These are phyloP conservation scores for Aspergillus avenaceus DNA, from an alignment of 495 filamentous ascomycete species.

Conservation along the genomic window DNA sequence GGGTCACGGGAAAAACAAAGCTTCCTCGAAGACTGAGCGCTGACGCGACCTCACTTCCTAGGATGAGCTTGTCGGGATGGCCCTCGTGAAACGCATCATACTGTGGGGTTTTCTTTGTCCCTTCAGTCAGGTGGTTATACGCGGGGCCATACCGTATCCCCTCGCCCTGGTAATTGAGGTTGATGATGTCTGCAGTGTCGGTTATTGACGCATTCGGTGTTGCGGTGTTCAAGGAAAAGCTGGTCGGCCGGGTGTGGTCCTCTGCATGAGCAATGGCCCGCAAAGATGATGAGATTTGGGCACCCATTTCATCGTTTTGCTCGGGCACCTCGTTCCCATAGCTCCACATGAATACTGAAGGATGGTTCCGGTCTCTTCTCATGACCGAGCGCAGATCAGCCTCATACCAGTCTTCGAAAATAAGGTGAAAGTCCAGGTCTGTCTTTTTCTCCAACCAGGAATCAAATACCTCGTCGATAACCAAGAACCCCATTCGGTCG, in stretches of 20 bases:
- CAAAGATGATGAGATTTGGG: not conserved
- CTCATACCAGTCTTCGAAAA: slow-evolving; percentile 6
- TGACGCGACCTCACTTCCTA: slow-evolving; percentile 1
- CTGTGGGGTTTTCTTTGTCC: not conserved
- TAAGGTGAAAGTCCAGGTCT: not conserved
- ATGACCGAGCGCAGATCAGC: slow-evolving; percentile 4
- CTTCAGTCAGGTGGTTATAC: not conserved
- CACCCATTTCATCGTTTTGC: not conserved
- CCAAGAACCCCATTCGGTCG: slow-evolving; percentile 5
- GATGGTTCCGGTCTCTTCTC: slow-evolving; percentile 4
- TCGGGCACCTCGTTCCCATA: slow-evolving; percentile 3
- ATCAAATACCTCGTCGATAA: slow-evolving; percentile 4
- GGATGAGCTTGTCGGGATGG: not conserved
- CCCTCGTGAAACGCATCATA: not conserved
- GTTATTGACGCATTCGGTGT: not conserved
- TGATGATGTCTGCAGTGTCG: not conserved
- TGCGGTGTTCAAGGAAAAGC: not conserved
- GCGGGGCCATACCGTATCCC: not conserved
- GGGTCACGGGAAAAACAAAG: not conserved
- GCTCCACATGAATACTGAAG: slow-evolving; percentile 5
- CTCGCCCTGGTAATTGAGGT: slow-evolving; percentile 10
- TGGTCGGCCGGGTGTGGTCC: not conserved
- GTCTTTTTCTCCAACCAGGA: not conserved
- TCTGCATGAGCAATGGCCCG: not conserved
- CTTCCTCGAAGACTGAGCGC: not conserved